Conservation (phyloP, 2,329 filamentous ascomycete genomes). For the Fusarium kyushuense region DNA sequence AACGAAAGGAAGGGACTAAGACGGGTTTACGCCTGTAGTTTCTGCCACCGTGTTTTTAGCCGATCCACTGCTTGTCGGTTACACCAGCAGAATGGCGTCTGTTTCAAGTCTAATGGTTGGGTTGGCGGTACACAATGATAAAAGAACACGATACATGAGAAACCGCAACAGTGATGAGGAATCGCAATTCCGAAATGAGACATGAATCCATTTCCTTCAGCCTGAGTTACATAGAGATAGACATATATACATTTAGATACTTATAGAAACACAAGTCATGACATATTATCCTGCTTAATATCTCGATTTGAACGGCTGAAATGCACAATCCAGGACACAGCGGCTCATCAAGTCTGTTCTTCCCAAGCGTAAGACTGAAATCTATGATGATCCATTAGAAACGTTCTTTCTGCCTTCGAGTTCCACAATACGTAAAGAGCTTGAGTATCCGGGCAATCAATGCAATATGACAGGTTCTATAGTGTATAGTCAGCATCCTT, state of each 20-base stretch:
- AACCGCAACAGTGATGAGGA: not conserved
- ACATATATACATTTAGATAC: not conserved
- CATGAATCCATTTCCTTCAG: not conserved
- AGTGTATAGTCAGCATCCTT: too few relatives aligned
- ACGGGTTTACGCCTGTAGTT: conserved; percentile 2
- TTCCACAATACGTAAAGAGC: too few relatives aligned
- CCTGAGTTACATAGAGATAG: not conserved
- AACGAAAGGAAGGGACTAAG: conserved; percentile 4
- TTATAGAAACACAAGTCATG: conserved; percentile 5
- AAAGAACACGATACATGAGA: not conserved
- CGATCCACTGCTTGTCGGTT: conserved; percentile 7
- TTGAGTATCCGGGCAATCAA: too few relatives aligned
- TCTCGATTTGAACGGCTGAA: not conserved
- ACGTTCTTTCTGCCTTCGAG: too few relatives aligned
- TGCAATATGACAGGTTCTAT: too few relatives aligned
- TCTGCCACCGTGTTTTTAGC: conserved; percentile 4
- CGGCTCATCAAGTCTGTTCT: too few relatives aligned
- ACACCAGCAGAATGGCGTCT: conserved; percentile 9
- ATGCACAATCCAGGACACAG: not conserved
- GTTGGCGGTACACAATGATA: not conserved
- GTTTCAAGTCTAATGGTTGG: conserved; percentile 1
- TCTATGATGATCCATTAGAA: too few relatives aligned
- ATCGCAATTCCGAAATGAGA: not conserved
- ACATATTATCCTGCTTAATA: not conserved
- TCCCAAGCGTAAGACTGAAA: too few relatives aligned